phyloP scores from a whole-genome alignment of 2,329 filamentous ascomycete species.

The Gremmenia infestans region DNA sequence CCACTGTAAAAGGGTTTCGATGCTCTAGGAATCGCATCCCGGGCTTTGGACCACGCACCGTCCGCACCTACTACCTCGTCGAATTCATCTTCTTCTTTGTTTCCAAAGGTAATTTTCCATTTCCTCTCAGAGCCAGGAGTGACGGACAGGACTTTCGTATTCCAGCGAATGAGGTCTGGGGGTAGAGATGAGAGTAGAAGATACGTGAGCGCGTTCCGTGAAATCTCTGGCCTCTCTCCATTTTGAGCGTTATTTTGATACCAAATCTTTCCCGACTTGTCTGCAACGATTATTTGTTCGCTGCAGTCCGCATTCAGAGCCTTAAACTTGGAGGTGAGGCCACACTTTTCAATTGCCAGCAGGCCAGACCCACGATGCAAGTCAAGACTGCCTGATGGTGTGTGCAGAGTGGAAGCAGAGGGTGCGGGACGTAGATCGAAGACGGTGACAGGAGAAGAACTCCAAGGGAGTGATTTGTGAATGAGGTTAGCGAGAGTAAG shows the following conservation, averaged over 20 bases:
- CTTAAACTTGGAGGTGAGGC: conserved; percentile 40
- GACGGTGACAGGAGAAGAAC: conserved; percentile 8
- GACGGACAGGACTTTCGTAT: conserved; percentile 6
- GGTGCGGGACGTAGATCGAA: conserved; percentile 16
- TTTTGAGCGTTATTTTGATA: not conserved
- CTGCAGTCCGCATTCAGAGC: conserved; percentile 25
- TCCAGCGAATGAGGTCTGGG: conserved; percentile 5
- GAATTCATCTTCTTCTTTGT: conserved; percentile 16
- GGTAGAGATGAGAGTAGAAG: conserved; percentile 7
- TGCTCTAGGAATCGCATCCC: conserved; percentile 14
- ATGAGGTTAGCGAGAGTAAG: conserved; percentile 11
- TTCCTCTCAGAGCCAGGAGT: not conserved
- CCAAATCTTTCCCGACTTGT: conserved; percentile 32
- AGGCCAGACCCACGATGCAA: conserved; percentile 44
- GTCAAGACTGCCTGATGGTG: conserved; percentile 41
- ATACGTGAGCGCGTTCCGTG: conserved; percentile 9
- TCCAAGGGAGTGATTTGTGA: not conserved
- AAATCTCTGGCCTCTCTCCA: conserved; percentile 6
- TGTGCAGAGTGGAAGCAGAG: not conserved
- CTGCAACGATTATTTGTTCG: conserved; percentile 33
- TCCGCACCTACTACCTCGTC: conserved; percentile 41
- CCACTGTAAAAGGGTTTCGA: conserved; percentile 7
- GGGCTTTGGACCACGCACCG: conserved; percentile 36
- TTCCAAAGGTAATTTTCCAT: not conserved
- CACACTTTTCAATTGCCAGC: conserved; percentile 40